These are phyloP conservation scores for Oryza rufipogon DNA, from an alignment of 176 grass and related monocot species.

Conservation along the genomic window DNA sequence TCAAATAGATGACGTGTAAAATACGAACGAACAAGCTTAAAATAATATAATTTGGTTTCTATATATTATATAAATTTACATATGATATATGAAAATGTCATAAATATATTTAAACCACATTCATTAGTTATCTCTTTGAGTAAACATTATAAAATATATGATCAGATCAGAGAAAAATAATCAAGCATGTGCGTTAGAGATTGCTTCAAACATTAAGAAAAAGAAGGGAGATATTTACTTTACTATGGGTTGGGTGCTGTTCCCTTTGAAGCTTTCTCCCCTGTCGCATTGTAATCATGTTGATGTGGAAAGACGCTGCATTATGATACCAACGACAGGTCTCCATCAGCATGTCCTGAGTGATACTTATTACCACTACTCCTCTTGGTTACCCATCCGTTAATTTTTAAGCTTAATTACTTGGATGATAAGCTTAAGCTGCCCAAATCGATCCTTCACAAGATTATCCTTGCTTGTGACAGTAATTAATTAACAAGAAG, in stretches of 20 bases:
- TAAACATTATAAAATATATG: too few species aligned
- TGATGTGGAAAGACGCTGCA: slow-evolving; percentile 43
- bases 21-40: not conserved
- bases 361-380: not conserved
- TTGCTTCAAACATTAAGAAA: too few species aligned
- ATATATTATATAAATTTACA: not conserved
- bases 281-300: slow-evolving; percentile 42
- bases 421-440: slow-evolving; percentile 29
- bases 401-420: not conserved
- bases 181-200: too few species aligned
- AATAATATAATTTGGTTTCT: not conserved
- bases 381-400: not conserved
- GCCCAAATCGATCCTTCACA: not conserved
- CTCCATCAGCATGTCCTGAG: slow-evolving; percentile 29
- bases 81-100: too few species aligned
- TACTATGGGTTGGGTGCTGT: not conserved
- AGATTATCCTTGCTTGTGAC: not conserved
- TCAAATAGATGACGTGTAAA: not conserved
- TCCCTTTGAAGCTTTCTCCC: slow-evolving; percentile 36
- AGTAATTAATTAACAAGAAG: not conserved
- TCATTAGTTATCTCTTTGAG: not conserved
- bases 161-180: too few species aligned
- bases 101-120: not conserved
- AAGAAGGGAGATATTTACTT: too few species aligned
- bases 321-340: slow-evolving; percentile 28